phyloP scores from a whole-genome alignment of 2,329 filamentous ascomycete genomes.

The Cadophora sp. region DNA sequence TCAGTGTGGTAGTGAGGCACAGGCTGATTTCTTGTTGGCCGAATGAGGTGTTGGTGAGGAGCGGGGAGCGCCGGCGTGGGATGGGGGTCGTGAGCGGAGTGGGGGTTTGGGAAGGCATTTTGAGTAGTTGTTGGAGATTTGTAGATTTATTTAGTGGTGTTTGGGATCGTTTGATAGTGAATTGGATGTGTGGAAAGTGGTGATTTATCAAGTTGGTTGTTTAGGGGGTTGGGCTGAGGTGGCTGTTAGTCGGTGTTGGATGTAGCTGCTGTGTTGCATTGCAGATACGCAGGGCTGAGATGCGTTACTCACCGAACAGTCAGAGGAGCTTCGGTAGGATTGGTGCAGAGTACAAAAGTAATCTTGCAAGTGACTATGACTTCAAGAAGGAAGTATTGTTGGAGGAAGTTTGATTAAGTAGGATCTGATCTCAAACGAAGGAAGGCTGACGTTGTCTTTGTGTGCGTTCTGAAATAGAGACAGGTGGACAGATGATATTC shows the following conservation, averaged over 20 bases:
- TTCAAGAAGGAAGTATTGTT: background rate
- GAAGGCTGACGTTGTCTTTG: constrained; percentile 5
- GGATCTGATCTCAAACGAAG: constrained; percentile 13
- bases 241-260: constrained; percentile 20
- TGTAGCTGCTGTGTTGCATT: constrained; percentile 14
- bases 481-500: constrained; percentile 8
- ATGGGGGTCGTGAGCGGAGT: constrained; percentile 44
- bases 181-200: constrained; percentile 4
- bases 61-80: constrained; percentile 57
- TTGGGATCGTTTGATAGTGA: background rate
- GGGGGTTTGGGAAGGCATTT: constrained; percentile 43
- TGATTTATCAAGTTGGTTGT: constrained; percentile 9
- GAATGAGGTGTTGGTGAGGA: constrained; percentile 38
- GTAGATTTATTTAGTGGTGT: constrained; percentile 7
- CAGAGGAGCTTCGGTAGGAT: constrained; percentile 11
- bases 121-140: constrained; percentile 14
- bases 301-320: constrained; percentile 22
- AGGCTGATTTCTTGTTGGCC: constrained; percentile 42
- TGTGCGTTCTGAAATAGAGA: background rate
- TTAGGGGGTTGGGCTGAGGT: constrained; percentile 13
- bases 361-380: constrained; percentile 5
- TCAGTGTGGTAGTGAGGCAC: constrained; percentile 37
- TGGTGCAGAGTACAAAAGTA: constrained; percentile 4
- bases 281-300: constrained; percentile 28
- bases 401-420: constrained; percentile 16